A percentile compares a stretch with the other conserved stretches of the same genome.
Evolutionary conservation across 257 asterid genomes (phyloP).

Genomic region (Ocimum tenuiflorum): DNA sequence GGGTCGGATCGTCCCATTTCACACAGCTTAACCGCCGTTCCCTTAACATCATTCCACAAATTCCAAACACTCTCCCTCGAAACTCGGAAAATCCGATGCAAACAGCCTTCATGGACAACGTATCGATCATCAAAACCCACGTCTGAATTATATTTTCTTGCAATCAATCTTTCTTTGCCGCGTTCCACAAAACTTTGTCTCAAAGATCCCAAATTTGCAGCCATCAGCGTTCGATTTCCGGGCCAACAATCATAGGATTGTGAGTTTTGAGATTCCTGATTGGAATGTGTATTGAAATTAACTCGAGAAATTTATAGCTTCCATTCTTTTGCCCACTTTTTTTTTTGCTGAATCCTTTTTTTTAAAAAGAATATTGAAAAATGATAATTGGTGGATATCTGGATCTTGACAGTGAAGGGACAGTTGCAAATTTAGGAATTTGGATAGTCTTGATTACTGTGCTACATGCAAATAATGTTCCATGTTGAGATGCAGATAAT

Average conservation of each 20-base stretch:
- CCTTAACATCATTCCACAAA: slow-evolving; percentile 23
- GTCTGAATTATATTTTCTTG: slow-evolving; percentile 43
- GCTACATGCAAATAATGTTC: not conserved
- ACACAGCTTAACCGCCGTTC: slow-evolving; percentile 23
- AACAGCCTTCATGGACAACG: slow-evolving; percentile 24
- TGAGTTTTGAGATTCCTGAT: slow-evolving; percentile 1
- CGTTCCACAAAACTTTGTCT: slow-evolving; percentile 58
- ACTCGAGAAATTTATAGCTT: not conserved
- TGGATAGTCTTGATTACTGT: not conserved
- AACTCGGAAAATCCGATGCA: slow-evolving; percentile 28
- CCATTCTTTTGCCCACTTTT: not conserved
- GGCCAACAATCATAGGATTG: slow-evolving; percentile 10
- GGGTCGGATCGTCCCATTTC: slow-evolving; percentile 66
- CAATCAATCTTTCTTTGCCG: slow-evolving; percentile 44
- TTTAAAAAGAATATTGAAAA: too few species aligned
- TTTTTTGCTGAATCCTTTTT: not conserved
- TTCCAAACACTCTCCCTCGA: slow-evolving; percentile 16
- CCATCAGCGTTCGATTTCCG: slow-evolving; percentile 30
- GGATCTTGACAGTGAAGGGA: slow-evolving; percentile 15
- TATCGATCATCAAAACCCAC: too few species aligned
- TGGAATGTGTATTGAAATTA: slow-evolving; percentile 1
- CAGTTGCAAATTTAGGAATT: not conserved
- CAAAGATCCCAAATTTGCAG: slow-evolving; percentile 50
- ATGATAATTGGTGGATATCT: not conserved
- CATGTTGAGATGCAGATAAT: not conserved